Conservation (phyloP, 2,329 filamentous ascomycete species). For the Diplodia corticola region DNA sequence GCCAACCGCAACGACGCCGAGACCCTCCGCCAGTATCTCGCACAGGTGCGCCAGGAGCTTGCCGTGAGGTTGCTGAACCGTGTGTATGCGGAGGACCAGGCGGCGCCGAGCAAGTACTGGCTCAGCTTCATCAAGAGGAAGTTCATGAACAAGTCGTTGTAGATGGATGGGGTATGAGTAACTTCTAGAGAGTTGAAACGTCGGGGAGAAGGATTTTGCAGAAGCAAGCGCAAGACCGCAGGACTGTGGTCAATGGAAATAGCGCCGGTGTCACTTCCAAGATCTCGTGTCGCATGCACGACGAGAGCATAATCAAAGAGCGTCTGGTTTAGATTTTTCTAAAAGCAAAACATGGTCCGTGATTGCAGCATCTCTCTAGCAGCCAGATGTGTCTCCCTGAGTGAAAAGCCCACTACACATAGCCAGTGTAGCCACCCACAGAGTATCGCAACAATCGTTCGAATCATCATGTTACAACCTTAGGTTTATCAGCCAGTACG, state of each 20-base stretch:
- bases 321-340: not conserved
- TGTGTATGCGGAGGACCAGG: slow-evolving; percentile 71
- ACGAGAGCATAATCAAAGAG: slow-evolving; percentile 13
- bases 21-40: slow-evolving; percentile 81
- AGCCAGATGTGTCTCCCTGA: not conserved
- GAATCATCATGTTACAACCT: not conserved
- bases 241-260: not conserved
- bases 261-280: not conserved
- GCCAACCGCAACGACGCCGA: slow-evolving; percentile 86
- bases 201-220: not conserved
- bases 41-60: slow-evolving; percentile 90
- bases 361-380: not conserved
- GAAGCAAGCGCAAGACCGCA: not conserved
- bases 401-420: not conserved
- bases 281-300: not conserved
- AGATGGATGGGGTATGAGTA: slow-evolving; percentile 18
- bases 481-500: not conserved
- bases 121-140: slow-evolving; percentile 98
- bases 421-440: not conserved
- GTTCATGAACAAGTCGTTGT: slow-evolving; percentile 87
- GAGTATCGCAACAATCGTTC: not conserved
- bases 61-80: slow-evolving; percentile 78
- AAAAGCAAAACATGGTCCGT: not conserved
- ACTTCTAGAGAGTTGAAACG: not conserved
- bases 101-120: slow-evolving; percentile 83